Evolutionary conservation across 2,329 filamentous ascomycete genomes (phyloP), one percentile per base, ranked within the genome.

Genomic region (Thelonectria blattea): DNA sequence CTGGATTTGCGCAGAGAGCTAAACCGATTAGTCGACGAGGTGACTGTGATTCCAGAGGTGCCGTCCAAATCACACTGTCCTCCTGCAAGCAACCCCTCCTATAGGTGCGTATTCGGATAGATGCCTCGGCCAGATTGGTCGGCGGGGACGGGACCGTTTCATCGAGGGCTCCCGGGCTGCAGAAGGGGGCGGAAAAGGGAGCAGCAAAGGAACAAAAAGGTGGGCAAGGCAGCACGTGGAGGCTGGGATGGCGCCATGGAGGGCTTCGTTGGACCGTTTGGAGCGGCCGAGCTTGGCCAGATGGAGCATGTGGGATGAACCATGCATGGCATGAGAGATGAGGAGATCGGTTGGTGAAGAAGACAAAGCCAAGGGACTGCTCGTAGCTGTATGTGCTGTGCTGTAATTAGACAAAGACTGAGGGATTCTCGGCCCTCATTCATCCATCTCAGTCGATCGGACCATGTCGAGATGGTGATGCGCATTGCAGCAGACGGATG

Each of bases 271-370:
- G 60, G 58, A 49, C 54, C 39, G 42, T 55, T 56, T 51, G 41
- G 63, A 60, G 24, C 45, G 45, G 45, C 7, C 57, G 49, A 64
- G 60, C 68, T 67, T 70, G 61, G 43, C 67, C 65, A 46, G 27
- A 70, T 65, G 22, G 47, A 71, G 68, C 47, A 71, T 67, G 62
- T 64, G 59, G 48, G 55, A 65, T 62, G 64, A 70, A 66, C 65
- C 68, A 67, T 70, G 63, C 52, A 18, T 51, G 55, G 57, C 56
- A 56, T 58, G 58, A 49, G 46, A 50, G 64, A 53, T 56, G 58
- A 53, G 48, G 59, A 56, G 56, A 34, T 45, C 59, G 55, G 50
- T 52, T 42, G 12, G 39, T 30, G 15, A 53, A 42, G 43, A n/a
- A 18, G 22, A 15, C 34, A 20, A 46, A 49, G 34, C 42, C 22